Evolutionary conservation across 257 asterid species (phyloP).

Genomic region (Ophiorrhiza pumila): DNA sequence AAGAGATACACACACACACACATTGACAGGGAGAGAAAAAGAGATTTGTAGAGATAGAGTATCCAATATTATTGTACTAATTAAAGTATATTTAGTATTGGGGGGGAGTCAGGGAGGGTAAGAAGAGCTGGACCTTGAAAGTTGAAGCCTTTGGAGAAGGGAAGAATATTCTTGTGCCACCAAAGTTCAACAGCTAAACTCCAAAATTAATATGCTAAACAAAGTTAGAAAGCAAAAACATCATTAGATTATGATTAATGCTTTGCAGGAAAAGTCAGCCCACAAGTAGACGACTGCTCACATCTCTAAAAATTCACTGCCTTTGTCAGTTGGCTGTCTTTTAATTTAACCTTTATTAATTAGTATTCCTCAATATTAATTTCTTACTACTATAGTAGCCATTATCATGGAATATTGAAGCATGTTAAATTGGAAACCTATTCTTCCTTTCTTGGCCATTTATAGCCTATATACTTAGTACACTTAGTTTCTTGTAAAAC

Average conservation of each 20-base stretch:
- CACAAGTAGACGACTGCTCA: slow-evolving; percentile 75
- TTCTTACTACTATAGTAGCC: background rate
- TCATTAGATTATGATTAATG: slow-evolving; percentile 79
- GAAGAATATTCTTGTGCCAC: slow-evolving; percentile 67
- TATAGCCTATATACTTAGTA: no score
- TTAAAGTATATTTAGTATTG: background rate
- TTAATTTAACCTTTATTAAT: background rate
- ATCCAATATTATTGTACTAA: slow-evolving; percentile 9
- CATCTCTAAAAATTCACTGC: slow-evolving; percentile 78
- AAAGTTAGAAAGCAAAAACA: slow-evolving; percentile 49
- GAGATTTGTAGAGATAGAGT: slow-evolving; percentile 7
- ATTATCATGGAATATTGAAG: no score
- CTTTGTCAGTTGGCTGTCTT: slow-evolving; percentile 50
- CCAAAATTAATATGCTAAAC: slow-evolving; percentile 68
- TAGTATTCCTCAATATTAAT: background rate
- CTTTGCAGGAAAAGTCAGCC: slow-evolving; percentile 73
- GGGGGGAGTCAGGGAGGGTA: background rate
- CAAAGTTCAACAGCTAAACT: slow-evolving; percentile 73
- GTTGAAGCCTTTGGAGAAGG: slow-evolving; percentile 55
- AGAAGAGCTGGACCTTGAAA: slow-evolving; percentile 60
- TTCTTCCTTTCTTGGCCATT: no score
- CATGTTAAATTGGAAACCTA: no score
- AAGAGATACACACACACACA: background rate
- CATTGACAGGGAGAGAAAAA: background rate
- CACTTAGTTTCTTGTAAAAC: no score